Evolutionary conservation across 1,139 yeast genomes (phyloP), one percentile per base, ranked within the genome.

Genomic region (Kurtzmaniella quercitrusa): DNA sequence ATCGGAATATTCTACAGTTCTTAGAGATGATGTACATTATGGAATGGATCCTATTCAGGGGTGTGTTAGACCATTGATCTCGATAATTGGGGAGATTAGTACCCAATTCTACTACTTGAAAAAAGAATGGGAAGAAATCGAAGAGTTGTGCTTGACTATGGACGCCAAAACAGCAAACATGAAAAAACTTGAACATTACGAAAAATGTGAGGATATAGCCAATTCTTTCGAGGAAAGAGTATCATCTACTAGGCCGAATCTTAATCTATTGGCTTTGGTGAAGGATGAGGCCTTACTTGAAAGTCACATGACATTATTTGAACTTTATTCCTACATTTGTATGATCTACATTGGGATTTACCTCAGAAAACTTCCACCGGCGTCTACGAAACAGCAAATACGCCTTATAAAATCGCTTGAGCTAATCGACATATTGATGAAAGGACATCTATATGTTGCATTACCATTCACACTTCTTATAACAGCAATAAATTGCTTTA

Each of bases 21-120:
- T 67, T 40, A 46, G 48, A 36, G 27, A 40, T 38, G 15, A 51
- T 52, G 45, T 43, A 9, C 37, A 45, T 23, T 68, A 71, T 52
- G 77, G 77, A 0, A 50, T 74, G 18, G 79, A 75, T 48, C 77
- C 79, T n/a, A 66, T 68, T 42, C 77, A 72, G 50, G 78, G 79
- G 1, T 65, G 76, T 48, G 61, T 68, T 17, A 72, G 70, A 41
- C 69, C 73, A 7, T 50, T 75, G 12, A 68, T 60, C 37, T 43
- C 70, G 18, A 50, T 73, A 2, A 47, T 73, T 18, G 77, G 77
- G 2, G 75, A 73, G 38, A 65, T 74, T 12, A 58, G 68, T 43
- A 65, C 70, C 43, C 52, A 55, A 15, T 56, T 62, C 39, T 62
- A 58, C 34, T 57, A 58, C 18, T 44, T 68, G 41, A 63, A 58